phyloP scores from a whole-genome alignment of 768 basidiomycete genomes.

The Pisolithus sp. region DNA sequence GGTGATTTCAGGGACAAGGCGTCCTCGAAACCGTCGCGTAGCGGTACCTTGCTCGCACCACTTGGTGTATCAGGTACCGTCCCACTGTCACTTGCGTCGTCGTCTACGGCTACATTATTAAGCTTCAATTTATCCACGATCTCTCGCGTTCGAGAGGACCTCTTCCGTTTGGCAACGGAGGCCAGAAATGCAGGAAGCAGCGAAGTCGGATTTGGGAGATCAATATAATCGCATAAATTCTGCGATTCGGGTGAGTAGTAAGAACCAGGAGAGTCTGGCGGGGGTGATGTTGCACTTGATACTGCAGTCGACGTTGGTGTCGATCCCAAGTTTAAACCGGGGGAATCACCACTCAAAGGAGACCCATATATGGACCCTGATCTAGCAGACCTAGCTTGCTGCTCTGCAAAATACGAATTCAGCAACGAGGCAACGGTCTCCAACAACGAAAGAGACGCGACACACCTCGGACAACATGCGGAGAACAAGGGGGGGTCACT shows the following conservation, averaged over 20 bases:
- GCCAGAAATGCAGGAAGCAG: constrained; percentile 21
- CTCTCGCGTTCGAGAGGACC: constrained; percentile 23
- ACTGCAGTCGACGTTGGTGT: neutral
- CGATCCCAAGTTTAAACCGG: neutral
- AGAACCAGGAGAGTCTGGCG: neutral
- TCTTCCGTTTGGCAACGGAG: constrained; percentile 14
- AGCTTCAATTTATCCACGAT: constrained; percentile 20
- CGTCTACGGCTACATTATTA: neutral
- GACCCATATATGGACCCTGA: neutral
- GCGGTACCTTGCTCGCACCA: neutral
- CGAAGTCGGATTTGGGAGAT: constrained; percentile 5
- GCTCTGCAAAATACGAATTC: neutral
- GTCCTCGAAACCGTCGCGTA: neutral
- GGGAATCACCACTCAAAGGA: neutral
- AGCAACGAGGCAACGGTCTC: neutral
- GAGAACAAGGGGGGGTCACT: constrained; percentile 11
- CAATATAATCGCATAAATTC: neutral
- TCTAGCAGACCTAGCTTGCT: neutral
- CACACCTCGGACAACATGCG: constrained; percentile 3
- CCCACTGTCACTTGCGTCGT: neutral
- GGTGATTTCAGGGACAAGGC: neutral
- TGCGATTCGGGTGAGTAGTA: neutral
- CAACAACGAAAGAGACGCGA: neutral
- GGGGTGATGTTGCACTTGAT: neutral
- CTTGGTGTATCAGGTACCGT: neutral